These are phyloP conservation scores for Cucurbitaria berberidis DNA, from an alignment of 2,329 filamentous ascomycete species.

Conservation along the genomic window DNA sequence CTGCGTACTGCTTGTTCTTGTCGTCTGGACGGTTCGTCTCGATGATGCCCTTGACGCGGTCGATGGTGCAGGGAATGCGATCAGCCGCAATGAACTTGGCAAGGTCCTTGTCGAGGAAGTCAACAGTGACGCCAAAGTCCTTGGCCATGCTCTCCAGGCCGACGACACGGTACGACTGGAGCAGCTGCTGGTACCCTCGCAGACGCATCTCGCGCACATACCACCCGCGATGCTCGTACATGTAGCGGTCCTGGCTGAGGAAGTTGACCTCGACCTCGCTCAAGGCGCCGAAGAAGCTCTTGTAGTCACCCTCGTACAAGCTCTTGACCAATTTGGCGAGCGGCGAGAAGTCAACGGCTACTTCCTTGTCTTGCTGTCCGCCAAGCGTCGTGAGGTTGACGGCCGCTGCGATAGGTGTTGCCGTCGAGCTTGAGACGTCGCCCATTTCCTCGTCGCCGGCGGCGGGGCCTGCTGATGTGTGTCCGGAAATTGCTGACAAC, in stretches of 20 bases:
- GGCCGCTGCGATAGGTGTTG: conserved; percentile 65
- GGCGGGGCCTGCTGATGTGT: conserved; percentile 79
- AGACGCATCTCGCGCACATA: conserved; percentile 98
- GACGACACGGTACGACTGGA: conserved; percentile 96
- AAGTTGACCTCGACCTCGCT: conserved; percentile 92
- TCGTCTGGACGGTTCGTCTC: conserved; percentile 97
- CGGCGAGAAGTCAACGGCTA: conserved; percentile 85
- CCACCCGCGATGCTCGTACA: conserved; percentile 95
- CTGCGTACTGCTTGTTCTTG: conserved; percentile 99
- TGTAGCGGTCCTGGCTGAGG: conserved; percentile 90
- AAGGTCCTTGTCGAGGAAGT: conserved; percentile 93
- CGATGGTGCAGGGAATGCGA: conserved; percentile 94
- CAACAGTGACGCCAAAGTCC: conserved; percentile 95
- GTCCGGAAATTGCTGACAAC: conserved; percentile 79
- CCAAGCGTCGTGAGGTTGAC: conserved; percentile 90
- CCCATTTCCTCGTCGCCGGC: conserved; percentile 77
- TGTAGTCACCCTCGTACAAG: conserved; percentile 92
- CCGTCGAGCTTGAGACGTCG: conserved; percentile 60
- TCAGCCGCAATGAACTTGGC: conserved; percentile 96
- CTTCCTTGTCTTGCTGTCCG: conserved; percentile 78
- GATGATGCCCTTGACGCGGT: conserved; percentile 94
- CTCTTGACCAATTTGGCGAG: conserved; percentile 88
- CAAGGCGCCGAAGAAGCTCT: conserved; percentile 88
- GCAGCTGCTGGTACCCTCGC: conserved; percentile 92
- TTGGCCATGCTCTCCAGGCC: conserved; percentile 96